Base-by-base conservation (phyloP, 2,329 filamentous ascomycete genomes). In the Trichoderma hamatum region DNA sequence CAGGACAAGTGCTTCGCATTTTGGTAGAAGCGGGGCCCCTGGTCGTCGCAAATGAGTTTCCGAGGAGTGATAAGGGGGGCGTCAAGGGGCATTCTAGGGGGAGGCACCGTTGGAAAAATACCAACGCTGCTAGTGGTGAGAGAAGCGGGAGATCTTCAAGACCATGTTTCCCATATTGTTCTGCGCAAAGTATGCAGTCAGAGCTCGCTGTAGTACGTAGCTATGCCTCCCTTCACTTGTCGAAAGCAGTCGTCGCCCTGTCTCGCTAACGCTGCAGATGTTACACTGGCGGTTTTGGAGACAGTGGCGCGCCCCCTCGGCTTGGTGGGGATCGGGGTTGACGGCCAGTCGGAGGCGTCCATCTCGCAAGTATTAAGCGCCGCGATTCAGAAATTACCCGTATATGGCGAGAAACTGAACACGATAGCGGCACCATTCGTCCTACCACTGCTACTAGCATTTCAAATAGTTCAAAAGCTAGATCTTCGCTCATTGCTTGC, bases 221-320 rank as follows among this genome's bases (percentile, higher is more conserved):
- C 19, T 43, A 19, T n/a, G 39, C n/a, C 21, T 28, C 26, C 21
- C 13, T 65, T 43, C 51, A 21, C 21, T 39, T 26, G 32, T 32
- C 51, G 36, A 36, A 28, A 30, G 24, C 39, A 59, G 39, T 59
- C 16, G 67, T 39, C 51, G 55, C 67, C 58, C 54, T 54, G 49
- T 64, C 36, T 69, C 67, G 60, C 54, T 69, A 54, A 43, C 28
- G 34, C 28, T 43, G 26, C 52, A 65, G 26, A 69, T 69, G 67
- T 59, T 58, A 69, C 67, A 59, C 67, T 64, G 60, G 54, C 13
- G 46, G 60, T 69, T 69, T 69, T 52, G 63, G 67, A 65, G 60
- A 55, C 39, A 10, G 60, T 69, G 60, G 64, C 64, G 28, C 39
- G 39, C 64, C 55, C 54, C 64, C 64, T 51, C 64, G 54, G 55